Conservation (phyloP, 352 stramenopile genomes). For the Phytophthora multivora region DNA sequence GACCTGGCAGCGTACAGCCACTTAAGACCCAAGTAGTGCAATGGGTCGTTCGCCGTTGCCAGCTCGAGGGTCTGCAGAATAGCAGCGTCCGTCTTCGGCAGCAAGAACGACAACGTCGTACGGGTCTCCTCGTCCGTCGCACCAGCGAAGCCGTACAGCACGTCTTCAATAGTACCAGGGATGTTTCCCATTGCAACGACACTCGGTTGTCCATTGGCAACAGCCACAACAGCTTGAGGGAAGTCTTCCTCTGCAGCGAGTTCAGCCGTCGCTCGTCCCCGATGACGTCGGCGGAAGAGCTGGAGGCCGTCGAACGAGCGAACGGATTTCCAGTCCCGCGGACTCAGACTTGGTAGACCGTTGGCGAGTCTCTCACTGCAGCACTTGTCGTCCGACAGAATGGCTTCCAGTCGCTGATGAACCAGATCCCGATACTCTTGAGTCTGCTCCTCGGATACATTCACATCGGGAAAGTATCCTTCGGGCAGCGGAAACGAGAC, state of each 20-base stretch:
- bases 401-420: background rate
- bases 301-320: constrained; percentile 10
- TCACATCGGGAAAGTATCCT: constrained; percentile 16
- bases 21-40: constrained; percentile 45
- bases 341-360: constrained; percentile 4
- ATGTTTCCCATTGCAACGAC: constrained; percentile 23
- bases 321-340: constrained; percentile 15
- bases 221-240: constrained; percentile 4
- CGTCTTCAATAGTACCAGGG: constrained; percentile 17
- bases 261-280: constrained; percentile 6
- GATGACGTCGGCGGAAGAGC: constrained; percentile 8
- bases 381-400: constrained; percentile 14
- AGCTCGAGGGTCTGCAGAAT: constrained; percentile 34
- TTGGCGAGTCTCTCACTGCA: constrained; percentile 14
- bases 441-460: constrained; percentile 5
- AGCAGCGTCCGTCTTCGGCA: constrained; percentile 30
- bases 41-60: constrained; percentile 21
- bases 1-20: constrained; percentile 19
- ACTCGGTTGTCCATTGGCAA: constrained; percentile 15
- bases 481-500: constrained; percentile 20
- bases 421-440: constrained; percentile 10
- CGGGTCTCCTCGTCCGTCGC: constrained; percentile 28
- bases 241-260: constrained; percentile 16
- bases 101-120: constrained; percentile 26
- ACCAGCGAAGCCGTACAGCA: constrained; percentile 28